Conservation (phyloP, 176 grass and related monocot genomes). For the Ampelocalamus luodianensis region DNA sequence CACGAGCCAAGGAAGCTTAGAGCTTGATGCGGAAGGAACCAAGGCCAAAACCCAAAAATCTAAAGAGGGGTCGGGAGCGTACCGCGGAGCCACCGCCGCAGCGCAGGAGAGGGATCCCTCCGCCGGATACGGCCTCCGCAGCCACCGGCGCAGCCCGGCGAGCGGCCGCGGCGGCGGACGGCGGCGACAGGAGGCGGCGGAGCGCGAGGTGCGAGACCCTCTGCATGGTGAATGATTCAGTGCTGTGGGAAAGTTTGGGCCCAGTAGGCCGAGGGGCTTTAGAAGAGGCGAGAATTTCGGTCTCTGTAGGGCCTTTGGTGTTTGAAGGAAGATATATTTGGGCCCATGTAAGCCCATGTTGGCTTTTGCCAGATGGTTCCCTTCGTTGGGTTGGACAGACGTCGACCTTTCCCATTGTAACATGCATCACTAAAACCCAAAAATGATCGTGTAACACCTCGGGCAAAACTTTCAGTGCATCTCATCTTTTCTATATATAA, state of each 20-base stretch:
- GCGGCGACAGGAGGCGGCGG: constrained; percentile 49
- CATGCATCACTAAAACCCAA: too few relatives aligned
- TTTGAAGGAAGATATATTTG: too few relatives aligned
- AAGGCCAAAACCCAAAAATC: constrained; percentile 7
- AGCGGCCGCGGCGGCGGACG: constrained; percentile 13
- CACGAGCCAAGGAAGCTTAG: constrained; percentile 29
- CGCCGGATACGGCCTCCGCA: not conserved
- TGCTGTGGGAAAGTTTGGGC: not conserved
- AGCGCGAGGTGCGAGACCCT: constrained; percentile 48
- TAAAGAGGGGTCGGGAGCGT: not conserved
- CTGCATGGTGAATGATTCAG: constrained; percentile 30
- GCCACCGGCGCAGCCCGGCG: not conserved
- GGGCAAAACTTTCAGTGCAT: too few relatives aligned
- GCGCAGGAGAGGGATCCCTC: not conserved
- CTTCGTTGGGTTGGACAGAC: too few relatives aligned
- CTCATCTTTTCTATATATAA: too few relatives aligned
- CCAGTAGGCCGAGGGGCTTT: constrained; percentile 31
- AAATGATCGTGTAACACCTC: too few relatives aligned
- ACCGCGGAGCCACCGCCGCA: constrained; percentile 1
- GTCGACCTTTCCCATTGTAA: too few relatives aligned
- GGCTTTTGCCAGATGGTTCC: not conserved
- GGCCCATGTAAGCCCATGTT: too few relatives aligned
- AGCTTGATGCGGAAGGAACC: constrained; percentile 14
- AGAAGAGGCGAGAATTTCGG: not conserved
- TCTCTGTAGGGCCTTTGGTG: too few relatives aligned